A percentile compares a stretch with the other conserved stretches of the same genome.
Conservation (phyloP, 2,329 filamentous ascomycete species). For the Colletotrichum destructivum region DNA sequence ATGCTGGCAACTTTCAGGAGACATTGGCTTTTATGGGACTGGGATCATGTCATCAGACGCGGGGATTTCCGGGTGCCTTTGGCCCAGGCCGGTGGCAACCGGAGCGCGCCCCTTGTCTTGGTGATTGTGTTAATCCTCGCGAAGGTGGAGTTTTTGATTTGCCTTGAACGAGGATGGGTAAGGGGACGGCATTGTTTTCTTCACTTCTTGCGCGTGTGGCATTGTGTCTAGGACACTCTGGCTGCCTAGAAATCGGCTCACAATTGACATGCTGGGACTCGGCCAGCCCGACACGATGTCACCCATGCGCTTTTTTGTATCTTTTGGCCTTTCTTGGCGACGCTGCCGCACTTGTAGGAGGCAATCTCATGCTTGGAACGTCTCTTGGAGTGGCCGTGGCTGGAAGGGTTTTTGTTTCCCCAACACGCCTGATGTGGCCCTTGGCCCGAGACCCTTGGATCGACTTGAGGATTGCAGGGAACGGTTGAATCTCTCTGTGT, state of each 20-base stretch:
- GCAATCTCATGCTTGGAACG: background rate
- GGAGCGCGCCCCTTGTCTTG: background rate
- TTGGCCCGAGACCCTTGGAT: background rate
- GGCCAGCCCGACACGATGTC: background rate
- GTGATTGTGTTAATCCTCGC: background rate
- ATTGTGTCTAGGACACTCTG: background rate
- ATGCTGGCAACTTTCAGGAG: background rate
- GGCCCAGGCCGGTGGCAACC: background rate
- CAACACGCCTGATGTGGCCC: background rate
- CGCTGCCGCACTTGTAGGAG: background rate
- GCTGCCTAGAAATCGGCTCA: background rate
- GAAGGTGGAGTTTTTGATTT: constrained; percentile 7
- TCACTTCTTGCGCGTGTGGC: constrained; percentile 19
- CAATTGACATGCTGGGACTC: background rate
- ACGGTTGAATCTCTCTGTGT: background rate
- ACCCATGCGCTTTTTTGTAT: background rate
- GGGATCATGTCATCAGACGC: no score
- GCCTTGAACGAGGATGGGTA: background rate
- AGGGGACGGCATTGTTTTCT: constrained; percentile 7
- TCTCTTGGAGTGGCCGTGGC: background rate
- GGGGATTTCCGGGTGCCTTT: background rate
- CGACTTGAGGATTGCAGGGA: background rate
- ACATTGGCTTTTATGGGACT: background rate
- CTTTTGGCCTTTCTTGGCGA: background rate
- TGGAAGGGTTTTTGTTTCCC: background rate